A percentile compares a stretch with the other conserved stretches of the same genome.
phyloP scores from a whole-genome alignment of 352 stramenopile genomes.

The Phytopythium delawarense region DNA sequence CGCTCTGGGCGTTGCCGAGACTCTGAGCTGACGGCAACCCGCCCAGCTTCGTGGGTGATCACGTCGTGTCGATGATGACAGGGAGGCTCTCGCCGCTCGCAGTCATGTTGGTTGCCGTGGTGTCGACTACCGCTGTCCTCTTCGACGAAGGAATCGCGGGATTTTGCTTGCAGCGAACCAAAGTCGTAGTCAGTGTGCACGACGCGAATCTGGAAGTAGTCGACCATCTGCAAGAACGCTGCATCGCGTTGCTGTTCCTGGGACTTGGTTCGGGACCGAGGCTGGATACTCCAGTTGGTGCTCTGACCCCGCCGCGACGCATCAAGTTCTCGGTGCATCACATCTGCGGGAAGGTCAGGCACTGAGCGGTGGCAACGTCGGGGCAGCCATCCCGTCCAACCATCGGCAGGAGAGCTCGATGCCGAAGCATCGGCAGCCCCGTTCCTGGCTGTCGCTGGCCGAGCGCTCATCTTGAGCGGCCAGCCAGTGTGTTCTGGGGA shows the following conservation, averaged over 20 bases:
- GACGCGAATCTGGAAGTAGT: neutral
- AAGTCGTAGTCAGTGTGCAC: neutral
- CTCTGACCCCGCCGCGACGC: neutral
- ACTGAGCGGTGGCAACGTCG: neutral
- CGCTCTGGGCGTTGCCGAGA: neutral
- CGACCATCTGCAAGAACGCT: neutral
- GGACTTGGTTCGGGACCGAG: neutral
- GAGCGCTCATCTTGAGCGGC: neutral
- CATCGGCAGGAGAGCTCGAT: neutral
- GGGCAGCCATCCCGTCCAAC: neutral
- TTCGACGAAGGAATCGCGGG: neutral
- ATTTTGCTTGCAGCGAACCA: neutral
- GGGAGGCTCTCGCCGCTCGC: neutral
- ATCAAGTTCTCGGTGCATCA: neutral
- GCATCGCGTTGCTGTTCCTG: neutral
- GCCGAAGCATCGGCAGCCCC: too few species aligned
- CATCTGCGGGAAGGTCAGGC: neutral
- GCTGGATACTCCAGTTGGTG: neutral
- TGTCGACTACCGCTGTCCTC: neutral
- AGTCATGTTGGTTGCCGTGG: neutral
- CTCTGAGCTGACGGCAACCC: neutral
- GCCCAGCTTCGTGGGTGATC: neutral
- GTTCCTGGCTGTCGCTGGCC: neutral
- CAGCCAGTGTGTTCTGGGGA: neutral
- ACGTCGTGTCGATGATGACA: neutral